Base-by-base conservation (phyloP, 2,329 filamentous ascomycete genomes). In the Trichoderma aggressivum region DNA sequence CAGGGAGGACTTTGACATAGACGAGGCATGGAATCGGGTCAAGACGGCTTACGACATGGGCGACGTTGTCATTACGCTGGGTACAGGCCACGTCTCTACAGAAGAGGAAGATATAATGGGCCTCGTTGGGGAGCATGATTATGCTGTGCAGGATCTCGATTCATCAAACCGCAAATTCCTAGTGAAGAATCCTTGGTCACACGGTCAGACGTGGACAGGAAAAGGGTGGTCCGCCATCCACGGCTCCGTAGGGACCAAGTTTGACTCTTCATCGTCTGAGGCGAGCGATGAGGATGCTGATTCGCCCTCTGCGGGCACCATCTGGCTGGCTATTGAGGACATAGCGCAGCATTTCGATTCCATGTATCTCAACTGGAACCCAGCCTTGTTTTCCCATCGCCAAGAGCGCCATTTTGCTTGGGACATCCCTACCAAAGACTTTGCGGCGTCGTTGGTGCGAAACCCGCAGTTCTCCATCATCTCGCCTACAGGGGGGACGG, bases 351-450 rank as follows among this genome's bases (percentile, higher is more conserved):
- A 97, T 78, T 99, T 98, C 74, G 94, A 98, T 79, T 97, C 94
- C 21, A 89, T 99, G 75, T 99, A 98, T 80, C 85, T 99, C 69
- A 99, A 98, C 81, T 99, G 96, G 96, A 98, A 97, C 74, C 94
- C 96, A 0, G 87, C 88, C 0, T 84, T 97, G 0, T 99, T 99
- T 81, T 84, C 84, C 2, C 84, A 92, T 78, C 90, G 94, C 10
- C 91, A 97, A 79, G 94, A 99, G 76, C 89, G 94, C 70, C 96
- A 99, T 81, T 97, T 98, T 77, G 86, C 86, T 2, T 99, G 96
- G 96, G 86, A 91, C 2, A 82, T 89, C 43, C 85, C 88, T 11
- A 82, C 86, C 24, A 79, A 79, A 34, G 84, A 82, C 53, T 82
- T 86, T 74, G 80, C 85, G 10, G 83, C 84, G n/a, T 89, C 87